Evolutionary conservation across 495 filamentous ascomycete species (phyloP).

Genomic region (Talaromyces adpressus): DNA sequence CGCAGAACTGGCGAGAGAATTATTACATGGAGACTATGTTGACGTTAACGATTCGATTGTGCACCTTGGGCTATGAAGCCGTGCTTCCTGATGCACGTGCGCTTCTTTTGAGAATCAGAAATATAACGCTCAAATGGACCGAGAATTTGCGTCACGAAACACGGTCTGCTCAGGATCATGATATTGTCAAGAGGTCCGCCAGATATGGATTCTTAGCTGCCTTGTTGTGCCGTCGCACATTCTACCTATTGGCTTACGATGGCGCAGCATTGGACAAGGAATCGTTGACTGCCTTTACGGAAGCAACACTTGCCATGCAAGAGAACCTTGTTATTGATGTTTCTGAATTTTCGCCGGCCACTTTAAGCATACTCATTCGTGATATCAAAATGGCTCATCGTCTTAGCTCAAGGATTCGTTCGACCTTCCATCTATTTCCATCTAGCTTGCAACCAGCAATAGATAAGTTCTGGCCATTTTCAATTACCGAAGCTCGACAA

Average conservation of each 20-base stretch:
- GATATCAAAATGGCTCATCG: conserved; percentile 39
- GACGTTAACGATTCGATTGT: conserved; percentile 26
- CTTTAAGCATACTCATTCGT: conserved; percentile 31
- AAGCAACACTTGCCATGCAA: conserved; percentile 30
- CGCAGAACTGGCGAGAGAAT: conserved; percentile 42
- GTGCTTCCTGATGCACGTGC: background rate
- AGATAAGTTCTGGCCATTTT: conserved; percentile 12
- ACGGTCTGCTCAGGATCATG: conserved; percentile 28
- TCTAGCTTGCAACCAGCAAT: conserved; percentile 16
- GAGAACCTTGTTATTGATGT: conserved; percentile 21
- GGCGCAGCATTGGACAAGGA: conserved; percentile 12
- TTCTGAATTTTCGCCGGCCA: conserved; percentile 5
- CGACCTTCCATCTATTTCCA: conserved; percentile 1
- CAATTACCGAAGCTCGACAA: background rate
- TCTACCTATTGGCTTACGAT: conserved; percentile 16
- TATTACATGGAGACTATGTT: conserved; percentile 34
- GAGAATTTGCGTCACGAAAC: conserved; percentile 35
- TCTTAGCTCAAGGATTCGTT: conserved; percentile 24
- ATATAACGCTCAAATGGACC: conserved; percentile 36
- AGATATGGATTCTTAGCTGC: conserved; percentile 24
- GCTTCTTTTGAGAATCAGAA: conserved; percentile 14
- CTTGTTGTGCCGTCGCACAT: conserved; percentile 30
- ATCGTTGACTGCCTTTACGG: conserved; percentile 20
- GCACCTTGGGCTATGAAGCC: conserved; percentile 18
- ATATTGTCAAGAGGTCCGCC: conserved; percentile 21